Conservation (phyloP, 1,284 basidiomycete species). For the Wallemia mellicola region DNA sequence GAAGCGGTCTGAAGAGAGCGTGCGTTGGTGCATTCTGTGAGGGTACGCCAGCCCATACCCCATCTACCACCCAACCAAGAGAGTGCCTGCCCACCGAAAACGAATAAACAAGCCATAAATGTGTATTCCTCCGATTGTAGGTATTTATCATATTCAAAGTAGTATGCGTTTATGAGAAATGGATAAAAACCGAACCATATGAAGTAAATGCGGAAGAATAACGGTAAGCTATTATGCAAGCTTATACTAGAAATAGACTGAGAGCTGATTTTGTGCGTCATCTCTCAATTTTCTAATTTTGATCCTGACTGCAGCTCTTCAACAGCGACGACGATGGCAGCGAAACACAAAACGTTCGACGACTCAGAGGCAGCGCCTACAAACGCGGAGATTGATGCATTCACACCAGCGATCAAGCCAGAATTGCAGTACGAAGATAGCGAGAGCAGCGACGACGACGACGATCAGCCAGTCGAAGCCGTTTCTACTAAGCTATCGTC, state of each 20-base stretch:
- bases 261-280: conserved; percentile 20
- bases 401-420: background rate
- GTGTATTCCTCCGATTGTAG: conserved; percentile 82
- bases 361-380: too few relatives aligned
- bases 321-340: background rate
- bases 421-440: background rate
- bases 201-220: conserved; percentile 53
- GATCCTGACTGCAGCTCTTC: background rate
- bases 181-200: conserved; percentile 43
- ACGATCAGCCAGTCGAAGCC: background rate
- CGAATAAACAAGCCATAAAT: conserved; percentile 60
- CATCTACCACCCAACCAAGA: conserved; percentile 77
- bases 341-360: background rate
- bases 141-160: conserved; percentile 65
- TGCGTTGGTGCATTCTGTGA: conserved; percentile 37
- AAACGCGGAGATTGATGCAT: background rate
- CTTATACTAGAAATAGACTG: conserved; percentile 53
- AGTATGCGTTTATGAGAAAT: conserved; percentile 68
- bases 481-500: background rate
- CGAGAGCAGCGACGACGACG: background rate
- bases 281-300: background rate
- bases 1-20: conserved; percentile 32
- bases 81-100: conserved; percentile 65
- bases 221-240: conserved; percentile 48
- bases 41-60: conserved; percentile 49